These are phyloP conservation scores for Leishmania braziliensis DNA, from an alignment of 208 protist species.

Conservation along the genomic window DNA sequence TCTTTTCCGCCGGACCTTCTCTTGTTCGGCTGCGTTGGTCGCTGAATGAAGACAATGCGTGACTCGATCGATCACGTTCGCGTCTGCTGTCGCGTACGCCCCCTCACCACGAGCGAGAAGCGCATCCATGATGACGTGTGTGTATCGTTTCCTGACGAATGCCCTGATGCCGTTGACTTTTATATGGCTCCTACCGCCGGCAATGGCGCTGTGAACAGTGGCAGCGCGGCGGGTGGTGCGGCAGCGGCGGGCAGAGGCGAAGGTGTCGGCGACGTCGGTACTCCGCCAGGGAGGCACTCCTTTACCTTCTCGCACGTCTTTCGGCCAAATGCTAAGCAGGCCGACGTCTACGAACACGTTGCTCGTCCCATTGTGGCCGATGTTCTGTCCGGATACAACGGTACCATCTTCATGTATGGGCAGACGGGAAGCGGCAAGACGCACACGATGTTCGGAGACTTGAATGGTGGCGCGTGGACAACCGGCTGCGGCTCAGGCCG, in stretches of 20 bases:
- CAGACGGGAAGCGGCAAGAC: constrained; percentile 93
- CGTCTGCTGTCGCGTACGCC: constrained; percentile 58
- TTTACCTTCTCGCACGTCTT: constrained; percentile 80
- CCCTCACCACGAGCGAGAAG: constrained; percentile 36
- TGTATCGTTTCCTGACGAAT: constrained; percentile 9
- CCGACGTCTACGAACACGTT: constrained; percentile 81
- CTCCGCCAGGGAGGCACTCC: constrained; percentile 21
- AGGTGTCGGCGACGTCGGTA: neutral
- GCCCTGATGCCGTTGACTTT: constrained; percentile 21
- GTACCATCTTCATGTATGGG: constrained; percentile 90
- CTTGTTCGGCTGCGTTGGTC: neutral
- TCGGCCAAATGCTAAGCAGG: constrained; percentile 49
- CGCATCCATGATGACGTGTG: constrained; percentile 27
- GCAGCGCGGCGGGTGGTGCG: neutral
- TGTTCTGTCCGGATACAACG: constrained; percentile 90
- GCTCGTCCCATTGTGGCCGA: constrained; percentile 89
- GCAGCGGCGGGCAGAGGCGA: constrained; percentile 3
- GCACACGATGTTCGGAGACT: constrained; percentile 88
- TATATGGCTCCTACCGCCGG: neutral
- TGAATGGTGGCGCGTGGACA: constrained; percentile 28
- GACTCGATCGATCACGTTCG: constrained; percentile 40
- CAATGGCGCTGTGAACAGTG: neutral
- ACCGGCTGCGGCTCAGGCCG: neutral
- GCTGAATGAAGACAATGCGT: constrained; percentile 22
- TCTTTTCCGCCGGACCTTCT: neutral